Evolutionary conservation across 495 filamentous ascomycete genomes (phyloP).

Genomic region (Corynascus novoguineensis): DNA sequence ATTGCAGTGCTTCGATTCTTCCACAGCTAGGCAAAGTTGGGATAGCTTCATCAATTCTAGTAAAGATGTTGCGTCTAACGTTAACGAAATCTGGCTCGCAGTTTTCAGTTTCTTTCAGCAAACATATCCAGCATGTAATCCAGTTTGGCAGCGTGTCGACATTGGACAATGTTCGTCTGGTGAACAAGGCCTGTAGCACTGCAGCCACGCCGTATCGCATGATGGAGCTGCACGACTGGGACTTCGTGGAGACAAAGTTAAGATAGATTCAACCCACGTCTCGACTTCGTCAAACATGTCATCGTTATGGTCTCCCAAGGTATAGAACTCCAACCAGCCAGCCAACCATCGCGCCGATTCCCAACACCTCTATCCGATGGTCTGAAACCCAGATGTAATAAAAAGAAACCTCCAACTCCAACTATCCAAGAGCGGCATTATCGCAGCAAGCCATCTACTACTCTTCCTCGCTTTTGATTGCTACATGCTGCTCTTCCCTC

Average conservation of each 20-base stretch:
- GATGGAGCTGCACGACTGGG: neutral
- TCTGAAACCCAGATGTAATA: neutral
- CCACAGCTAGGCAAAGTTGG: no score
- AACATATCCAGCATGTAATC: neutral
- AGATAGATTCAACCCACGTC: neutral
- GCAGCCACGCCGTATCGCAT: neutral
- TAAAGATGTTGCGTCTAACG: no score
- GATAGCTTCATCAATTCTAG: no score
- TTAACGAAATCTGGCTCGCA: no score
- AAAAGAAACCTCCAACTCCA: neutral
- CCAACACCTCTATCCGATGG: neutral
- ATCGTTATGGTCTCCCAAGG: neutral
- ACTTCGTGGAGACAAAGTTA: neutral
- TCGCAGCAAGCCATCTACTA: neutral
- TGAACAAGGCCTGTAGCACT: neutral
- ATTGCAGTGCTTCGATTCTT: no score
- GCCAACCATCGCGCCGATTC: neutral
- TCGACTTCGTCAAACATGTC: neutral
- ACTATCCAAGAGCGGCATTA: neutral
- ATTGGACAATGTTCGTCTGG: neutral
- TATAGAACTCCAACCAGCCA: no score
- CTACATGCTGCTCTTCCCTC: neutral
- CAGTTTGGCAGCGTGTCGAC: neutral
- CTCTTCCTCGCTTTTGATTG: neutral
- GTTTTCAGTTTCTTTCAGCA: no score